These are phyloP conservation scores for Gossypium gossypioides DNA, from an alignment of 441 rosid species.

Conservation along the genomic window DNA sequence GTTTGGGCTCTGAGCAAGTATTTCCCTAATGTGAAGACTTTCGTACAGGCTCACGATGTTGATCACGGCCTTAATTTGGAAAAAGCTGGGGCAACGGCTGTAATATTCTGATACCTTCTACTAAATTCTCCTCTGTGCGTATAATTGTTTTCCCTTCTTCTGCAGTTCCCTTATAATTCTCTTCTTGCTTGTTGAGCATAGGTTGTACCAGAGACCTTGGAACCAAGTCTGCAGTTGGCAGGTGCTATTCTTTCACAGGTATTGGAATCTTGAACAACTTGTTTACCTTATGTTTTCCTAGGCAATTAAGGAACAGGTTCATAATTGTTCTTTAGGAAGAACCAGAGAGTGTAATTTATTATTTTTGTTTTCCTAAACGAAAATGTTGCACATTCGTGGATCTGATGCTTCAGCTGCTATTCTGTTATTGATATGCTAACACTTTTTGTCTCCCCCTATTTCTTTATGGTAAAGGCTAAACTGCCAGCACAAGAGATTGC, in stretches of 20 bases:
- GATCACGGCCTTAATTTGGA: conserved; percentile 93
- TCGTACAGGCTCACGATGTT: conserved; percentile 94
- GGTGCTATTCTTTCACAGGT: conserved; percentile 98
- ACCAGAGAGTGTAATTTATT: too few species aligned
- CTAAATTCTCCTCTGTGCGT: neutral
- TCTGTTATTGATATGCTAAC: neutral
- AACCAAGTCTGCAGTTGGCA: conserved; percentile 94
- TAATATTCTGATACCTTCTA: conserved; percentile 32
- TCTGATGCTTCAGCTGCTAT: neutral
- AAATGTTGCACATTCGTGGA: neutral
- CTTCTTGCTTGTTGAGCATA: conserved; percentile 14
- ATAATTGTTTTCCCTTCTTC: neutral
- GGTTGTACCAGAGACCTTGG: conserved; percentile 98
- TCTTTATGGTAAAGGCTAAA: conserved; percentile 45
- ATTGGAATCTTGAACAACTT: conserved; percentile 3
- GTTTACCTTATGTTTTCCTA: too few species aligned
- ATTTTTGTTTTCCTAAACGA: too few species aligned
- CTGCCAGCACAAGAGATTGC: conserved; percentile 79
- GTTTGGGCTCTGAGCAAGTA: conserved; percentile 98
- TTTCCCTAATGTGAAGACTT: conserved; percentile 86
- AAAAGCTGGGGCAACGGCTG: conserved; percentile 93
- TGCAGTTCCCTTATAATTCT: neutral
- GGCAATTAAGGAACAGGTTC: too few species aligned
- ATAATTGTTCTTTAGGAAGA: too few species aligned
- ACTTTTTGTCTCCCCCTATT: neutral